Percentiles rank a stretch among this genome's conserved stretches.
Conservation (phyloP, 257 asterid species). For the Solanum dulcamara region DNA sequence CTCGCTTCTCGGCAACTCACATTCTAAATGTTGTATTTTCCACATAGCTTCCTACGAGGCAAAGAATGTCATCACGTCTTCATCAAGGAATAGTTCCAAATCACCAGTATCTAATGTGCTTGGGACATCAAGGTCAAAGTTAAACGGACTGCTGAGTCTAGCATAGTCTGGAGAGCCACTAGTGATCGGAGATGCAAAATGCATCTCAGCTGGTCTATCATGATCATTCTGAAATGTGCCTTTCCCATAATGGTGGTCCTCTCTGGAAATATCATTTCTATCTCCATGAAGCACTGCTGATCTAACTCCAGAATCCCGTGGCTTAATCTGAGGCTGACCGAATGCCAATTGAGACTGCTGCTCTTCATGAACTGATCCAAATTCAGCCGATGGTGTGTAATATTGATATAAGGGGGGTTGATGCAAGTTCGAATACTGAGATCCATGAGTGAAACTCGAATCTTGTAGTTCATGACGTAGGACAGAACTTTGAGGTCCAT, state of each 20-base stretch:
- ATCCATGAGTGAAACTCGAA: constrained; percentile 2
- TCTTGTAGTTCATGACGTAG: not conserved
- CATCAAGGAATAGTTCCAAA: constrained; percentile 3
- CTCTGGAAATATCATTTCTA: constrained; percentile 11
- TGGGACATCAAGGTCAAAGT: constrained; percentile 1
- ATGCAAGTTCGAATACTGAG: constrained; percentile 24
- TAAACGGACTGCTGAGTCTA: not conserved
- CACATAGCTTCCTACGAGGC: not conserved
- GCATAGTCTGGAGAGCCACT: not conserved
- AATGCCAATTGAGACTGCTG: constrained; percentile 23
- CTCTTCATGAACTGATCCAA: constrained; percentile 17
- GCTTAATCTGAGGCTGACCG: constrained; percentile 19
- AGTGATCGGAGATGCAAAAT: constrained; percentile 5
- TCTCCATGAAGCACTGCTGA: constrained; percentile 1
- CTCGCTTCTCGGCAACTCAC: not conserved
- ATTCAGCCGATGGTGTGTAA: constrained; percentile 17
- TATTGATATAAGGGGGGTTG: constrained; percentile 18
- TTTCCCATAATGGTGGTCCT: constrained; percentile 9
- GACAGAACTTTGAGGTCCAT: not conserved
- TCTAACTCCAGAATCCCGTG: constrained; percentile 13
- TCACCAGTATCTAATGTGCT: not conserved
- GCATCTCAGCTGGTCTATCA: constrained; percentile 12
- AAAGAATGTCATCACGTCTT: constrained; percentile 2
- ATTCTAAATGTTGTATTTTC: not conserved
- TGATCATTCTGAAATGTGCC: constrained; percentile 11